A percentile compares a stretch with the other conserved stretches of the same genome.
Conservation (phyloP, 1,139 yeast genomes). For the Trichomonascaceae sp. region DNA sequence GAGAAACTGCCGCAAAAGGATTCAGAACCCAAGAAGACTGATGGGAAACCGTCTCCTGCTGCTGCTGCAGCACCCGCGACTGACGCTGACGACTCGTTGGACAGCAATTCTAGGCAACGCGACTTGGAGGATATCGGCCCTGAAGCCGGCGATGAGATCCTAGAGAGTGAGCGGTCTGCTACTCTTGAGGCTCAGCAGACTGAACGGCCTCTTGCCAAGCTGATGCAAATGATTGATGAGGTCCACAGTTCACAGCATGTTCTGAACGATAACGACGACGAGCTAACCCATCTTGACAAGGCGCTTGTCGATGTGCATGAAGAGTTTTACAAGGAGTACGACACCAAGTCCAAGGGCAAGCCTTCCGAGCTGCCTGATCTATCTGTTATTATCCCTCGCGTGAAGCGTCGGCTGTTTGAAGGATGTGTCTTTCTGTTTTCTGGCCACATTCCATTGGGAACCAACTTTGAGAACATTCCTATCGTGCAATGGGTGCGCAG, state of each 20-base stretch:
- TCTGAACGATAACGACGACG: constrained; percentile 70
- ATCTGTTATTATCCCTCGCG: constrained; percentile 46
- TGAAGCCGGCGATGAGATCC: constrained; percentile 7
- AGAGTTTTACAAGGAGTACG: constrained; percentile 44
- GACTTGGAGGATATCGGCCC: not conserved
- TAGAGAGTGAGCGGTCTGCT: constrained; percentile 41
- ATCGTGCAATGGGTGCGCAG: constrained; percentile 86
- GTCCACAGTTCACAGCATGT: constrained; percentile 27
- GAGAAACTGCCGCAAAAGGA: not conserved
- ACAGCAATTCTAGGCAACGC: not conserved
- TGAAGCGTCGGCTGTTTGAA: constrained; percentile 55
- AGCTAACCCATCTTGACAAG: constrained; percentile 48
- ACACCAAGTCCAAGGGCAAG: constrained; percentile 8
- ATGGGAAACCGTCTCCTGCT: constrained; percentile 5
- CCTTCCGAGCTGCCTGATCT: constrained; percentile 18
- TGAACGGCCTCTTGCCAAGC: constrained; percentile 70
- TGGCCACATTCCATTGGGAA: constrained; percentile 74
- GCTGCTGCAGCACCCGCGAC: constrained; percentile 19
- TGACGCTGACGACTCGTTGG: constrained; percentile 10
- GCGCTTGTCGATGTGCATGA: constrained; percentile 53
- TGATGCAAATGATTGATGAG: constrained; percentile 43
- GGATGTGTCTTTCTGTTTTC: constrained; percentile 69
- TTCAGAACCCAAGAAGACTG: not conserved
- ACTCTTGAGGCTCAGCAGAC: constrained; percentile 54
- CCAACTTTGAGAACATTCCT: constrained; percentile 50